Percentiles rank a stretch among this genome's conserved stretches.
phyloP scores from a whole-genome alignment of 805 yeast genomes.

The Yamadazyma kitorensis region DNA sequence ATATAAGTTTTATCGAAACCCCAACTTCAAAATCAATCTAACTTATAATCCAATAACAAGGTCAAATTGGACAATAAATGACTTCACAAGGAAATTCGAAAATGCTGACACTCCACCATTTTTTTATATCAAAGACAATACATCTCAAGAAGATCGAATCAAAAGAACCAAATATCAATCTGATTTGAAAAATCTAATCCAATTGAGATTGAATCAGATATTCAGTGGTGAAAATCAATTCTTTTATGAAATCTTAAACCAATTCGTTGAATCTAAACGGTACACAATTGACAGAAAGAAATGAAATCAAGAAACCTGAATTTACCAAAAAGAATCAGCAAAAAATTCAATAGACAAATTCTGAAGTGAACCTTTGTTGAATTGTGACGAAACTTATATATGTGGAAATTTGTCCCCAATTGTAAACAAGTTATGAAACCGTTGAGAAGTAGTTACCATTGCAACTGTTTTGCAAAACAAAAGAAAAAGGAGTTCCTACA shows the following conservation, averaged over 20 bases:
- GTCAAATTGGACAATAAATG: slow-evolving; percentile 32
- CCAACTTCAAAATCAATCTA: slow-evolving; percentile 23
- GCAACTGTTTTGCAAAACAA: too few species aligned
- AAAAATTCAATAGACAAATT: too few species aligned
- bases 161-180: slow-evolving; percentile 6
- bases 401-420: too few species aligned
- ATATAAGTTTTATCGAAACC: slow-evolving; percentile 18
- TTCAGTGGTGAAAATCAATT: slow-evolving; percentile 9
- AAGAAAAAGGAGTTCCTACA: too few species aligned
- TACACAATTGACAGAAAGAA: too few species aligned
- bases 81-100: slow-evolving; percentile 21
- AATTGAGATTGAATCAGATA: slow-evolving; percentile 8
- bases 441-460: too few species aligned
- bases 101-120: slow-evolving; percentile 15
- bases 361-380: too few species aligned
- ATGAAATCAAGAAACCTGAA: too few species aligned
- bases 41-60: slow-evolving; percentile 34
- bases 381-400: too few species aligned
- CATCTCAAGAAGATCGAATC: slow-evolving; percentile 14
- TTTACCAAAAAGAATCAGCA: too few species aligned
- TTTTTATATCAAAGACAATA: slow-evolving; percentile 13
- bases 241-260: slow-evolving; percentile 9
- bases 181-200: slow-evolving; percentile 3
- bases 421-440: too few species aligned
- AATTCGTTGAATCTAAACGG: slow-evolving; percentile 7